These are phyloP conservation scores for Boletus insuetus DNA, from an alignment of 768 basidiomycete genomes.

Conservation along the genomic window DNA sequence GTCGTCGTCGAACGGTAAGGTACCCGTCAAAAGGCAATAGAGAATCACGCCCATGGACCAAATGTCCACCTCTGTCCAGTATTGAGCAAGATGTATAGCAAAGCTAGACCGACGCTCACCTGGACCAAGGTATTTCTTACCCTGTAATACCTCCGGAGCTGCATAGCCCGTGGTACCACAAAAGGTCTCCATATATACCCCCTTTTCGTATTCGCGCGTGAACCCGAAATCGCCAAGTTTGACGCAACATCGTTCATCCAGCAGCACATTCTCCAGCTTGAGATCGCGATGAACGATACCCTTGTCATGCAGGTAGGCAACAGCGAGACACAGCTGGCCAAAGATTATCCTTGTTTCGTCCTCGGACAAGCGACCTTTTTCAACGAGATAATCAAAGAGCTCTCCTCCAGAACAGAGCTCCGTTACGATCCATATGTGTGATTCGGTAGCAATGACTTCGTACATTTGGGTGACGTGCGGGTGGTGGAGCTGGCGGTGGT, in stretches of 20 bases:
- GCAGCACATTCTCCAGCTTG: constrained; percentile 91
- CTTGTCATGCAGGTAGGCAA: constrained; percentile 88
- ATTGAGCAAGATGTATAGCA: constrained; percentile 9
- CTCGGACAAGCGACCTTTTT: constrained; percentile 85
- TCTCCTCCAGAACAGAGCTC: constrained; percentile 97
- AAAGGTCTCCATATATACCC: constrained; percentile 82
- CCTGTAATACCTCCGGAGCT: constrained; percentile 87
- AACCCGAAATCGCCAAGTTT: constrained; percentile 97
- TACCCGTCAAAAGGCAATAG: constrained; percentile 86
- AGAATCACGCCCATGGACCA: constrained; percentile 95
- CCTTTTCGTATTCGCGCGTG: constrained; percentile 84
- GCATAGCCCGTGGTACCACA: constrained; percentile 96
- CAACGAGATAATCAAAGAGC: constrained; percentile 96
- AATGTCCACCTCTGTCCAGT: constrained; percentile 77
- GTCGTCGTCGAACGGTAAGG: constrained; percentile 88
- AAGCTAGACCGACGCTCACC: constrained; percentile 45
- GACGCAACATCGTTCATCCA: constrained; percentile 88
- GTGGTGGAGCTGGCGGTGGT: constrained; percentile 95
- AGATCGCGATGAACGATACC: constrained; percentile 96
- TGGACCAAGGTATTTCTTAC: constrained; percentile 86
- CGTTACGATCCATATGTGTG: constrained; percentile 93
- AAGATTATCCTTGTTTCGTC: constrained; percentile 86
- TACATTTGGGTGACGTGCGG: constrained; percentile 94
- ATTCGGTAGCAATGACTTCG: constrained; percentile 97
- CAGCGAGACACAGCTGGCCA: constrained; percentile 92